phyloP scores from a whole-genome alignment of 2,329 filamentous ascomycete genomes.

The Calonectria henricotiae region DNA sequence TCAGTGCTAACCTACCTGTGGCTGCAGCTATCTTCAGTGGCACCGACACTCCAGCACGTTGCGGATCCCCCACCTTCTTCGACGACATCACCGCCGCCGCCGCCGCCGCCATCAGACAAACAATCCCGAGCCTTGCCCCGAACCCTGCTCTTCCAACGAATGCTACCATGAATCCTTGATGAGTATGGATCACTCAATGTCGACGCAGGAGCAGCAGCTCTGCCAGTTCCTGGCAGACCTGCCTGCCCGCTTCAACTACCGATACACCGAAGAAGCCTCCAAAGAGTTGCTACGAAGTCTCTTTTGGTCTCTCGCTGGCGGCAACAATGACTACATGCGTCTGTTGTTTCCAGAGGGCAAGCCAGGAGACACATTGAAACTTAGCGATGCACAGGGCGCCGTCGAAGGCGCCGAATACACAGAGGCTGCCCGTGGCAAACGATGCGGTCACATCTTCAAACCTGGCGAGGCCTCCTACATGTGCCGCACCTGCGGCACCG shows the following conservation, averaged over 20 bases:
- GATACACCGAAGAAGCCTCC: constrained; percentile 81
- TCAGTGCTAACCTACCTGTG: constrained; percentile 42
- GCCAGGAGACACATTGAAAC: constrained; percentile 78
- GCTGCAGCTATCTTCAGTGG: constrained; percentile 41
- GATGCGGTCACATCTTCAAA: constrained; percentile 98
- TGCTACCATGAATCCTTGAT: constrained; percentile 52
- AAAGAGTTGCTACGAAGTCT: constrained; percentile 83
- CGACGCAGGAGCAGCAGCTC: constrained; percentile 85
- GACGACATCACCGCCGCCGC: constrained; percentile 51
- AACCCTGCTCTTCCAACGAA: constrained; percentile 33
- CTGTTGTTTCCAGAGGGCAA: constrained; percentile 87
- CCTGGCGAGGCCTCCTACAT: constrained; percentile 93
- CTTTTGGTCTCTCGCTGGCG: constrained; percentile 88
- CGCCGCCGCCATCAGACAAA: constrained; percentile 38
- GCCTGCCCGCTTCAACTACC: constrained; percentile 81
- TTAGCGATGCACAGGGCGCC: constrained; percentile 92
- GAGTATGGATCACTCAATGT: constrained; percentile 70
- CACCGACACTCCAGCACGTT: constrained; percentile 46
- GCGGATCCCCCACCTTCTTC: constrained; percentile 43
- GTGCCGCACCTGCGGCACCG: constrained; percentile 93
- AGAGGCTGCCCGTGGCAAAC: constrained; percentile 89
- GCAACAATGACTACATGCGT: constrained; percentile 80
- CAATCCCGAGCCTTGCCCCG: constrained; percentile 30
- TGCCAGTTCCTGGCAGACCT: constrained; percentile 86
- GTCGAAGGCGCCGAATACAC: constrained; percentile 96